Conservation (phyloP, 2,329 filamentous ascomycete genomes). For the Penicillium sp. region DNA sequence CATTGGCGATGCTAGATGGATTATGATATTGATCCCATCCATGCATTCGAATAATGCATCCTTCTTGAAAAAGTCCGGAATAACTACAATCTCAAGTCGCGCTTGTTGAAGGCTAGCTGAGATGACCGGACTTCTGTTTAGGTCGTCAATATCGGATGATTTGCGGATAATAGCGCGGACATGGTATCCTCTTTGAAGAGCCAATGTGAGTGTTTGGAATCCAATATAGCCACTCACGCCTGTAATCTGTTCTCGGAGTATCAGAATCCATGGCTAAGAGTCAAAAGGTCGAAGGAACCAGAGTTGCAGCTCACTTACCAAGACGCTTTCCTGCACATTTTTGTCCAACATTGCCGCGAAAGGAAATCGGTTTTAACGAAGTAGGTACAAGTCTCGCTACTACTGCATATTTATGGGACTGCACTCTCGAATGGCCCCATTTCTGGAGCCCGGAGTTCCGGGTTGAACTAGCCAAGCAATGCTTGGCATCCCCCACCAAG, state of each 20-base stretch:
- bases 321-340: too few relatives aligned
- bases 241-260: conserved; percentile 2
- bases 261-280: not conserved
- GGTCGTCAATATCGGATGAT: not conserved
- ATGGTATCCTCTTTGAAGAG: not conserved
- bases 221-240: conserved; percentile 3
- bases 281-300: too few relatives aligned
- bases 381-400: too few relatives aligned
- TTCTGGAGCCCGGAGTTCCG: too few relatives aligned
- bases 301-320: too few relatives aligned
- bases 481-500: too few relatives aligned
- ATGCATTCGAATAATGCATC: conserved; percentile 1
- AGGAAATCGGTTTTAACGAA: too few relatives aligned
- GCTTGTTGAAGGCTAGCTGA: not conserved
- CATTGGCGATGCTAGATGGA: conserved; percentile 2
- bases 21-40: not conserved
- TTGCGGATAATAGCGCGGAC: conserved; percentile 1
- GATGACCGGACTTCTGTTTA: not conserved
- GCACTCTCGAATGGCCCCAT: too few relatives aligned
- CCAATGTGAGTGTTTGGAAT: not conserved
- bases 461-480: too few relatives aligned
- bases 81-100: not conserved
- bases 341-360: too few relatives aligned
- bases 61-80: not conserved
- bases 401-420: too few relatives aligned